Evolutionary conservation across 2,329 filamentous ascomycete genomes (phyloP).

Genomic region (Xylariales sp.): DNA sequence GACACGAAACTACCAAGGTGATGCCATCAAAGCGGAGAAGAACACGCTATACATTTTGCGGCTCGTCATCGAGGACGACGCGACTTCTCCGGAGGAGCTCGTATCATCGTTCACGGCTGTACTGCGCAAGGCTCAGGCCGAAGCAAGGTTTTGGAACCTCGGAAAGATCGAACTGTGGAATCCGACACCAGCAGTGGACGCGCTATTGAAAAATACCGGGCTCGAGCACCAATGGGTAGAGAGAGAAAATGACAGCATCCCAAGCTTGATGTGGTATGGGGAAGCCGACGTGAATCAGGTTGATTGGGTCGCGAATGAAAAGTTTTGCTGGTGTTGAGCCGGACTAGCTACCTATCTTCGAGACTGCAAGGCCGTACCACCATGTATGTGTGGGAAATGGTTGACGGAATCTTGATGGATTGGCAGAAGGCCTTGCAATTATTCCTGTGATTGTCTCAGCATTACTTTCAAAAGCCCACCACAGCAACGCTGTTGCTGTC

Average conservation of each 20-base stretch:
- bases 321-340: conserved; percentile 70
- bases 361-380: too few species aligned
- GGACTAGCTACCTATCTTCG: too few species aligned
- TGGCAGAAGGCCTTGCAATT: too few species aligned
- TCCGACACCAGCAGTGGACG: conserved; percentile 51
- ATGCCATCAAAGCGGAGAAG: conserved; percentile 45
- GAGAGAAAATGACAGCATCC: conserved; percentile 62
- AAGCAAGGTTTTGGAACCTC: conserved; percentile 70
- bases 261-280: conserved; percentile 69
- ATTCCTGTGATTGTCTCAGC: too few species aligned
- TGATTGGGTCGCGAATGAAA: conserved; percentile 73
- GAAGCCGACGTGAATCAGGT: conserved; percentile 45
- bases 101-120: conserved; percentile 55
- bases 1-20: conserved; percentile 61
- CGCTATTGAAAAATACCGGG: conserved; percentile 41
- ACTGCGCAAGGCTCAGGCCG: conserved; percentile 59
- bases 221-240: conserved; percentile 47
- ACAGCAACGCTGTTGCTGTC: too few species aligned
- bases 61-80: conserved; percentile 53
- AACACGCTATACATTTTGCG: conserved; percentile 69
- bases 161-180: conserved; percentile 78
- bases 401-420: too few species aligned
- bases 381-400: too few species aligned
- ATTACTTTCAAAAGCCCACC: too few species aligned
- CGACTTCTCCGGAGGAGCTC: conserved; percentile 36